Evolutionary conservation across 2,329 filamentous ascomycete species (phyloP).

Genomic region (Colletotrichum cordylinicola): DNA sequence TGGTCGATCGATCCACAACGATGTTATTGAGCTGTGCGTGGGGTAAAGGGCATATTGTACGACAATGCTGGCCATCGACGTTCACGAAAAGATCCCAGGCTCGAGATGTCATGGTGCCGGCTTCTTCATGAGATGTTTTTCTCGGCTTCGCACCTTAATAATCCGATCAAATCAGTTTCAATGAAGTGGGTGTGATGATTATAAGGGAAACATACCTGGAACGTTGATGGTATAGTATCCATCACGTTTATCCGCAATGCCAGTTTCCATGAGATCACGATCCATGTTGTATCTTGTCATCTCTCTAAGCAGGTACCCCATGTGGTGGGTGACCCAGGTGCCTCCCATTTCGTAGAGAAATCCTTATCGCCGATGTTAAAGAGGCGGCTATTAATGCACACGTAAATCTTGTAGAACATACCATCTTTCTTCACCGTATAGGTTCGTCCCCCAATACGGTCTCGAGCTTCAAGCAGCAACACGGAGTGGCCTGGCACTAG

Average conservation of each 20-base stretch:
- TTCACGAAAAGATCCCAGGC: constrained; percentile 31
- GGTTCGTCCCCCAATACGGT: constrained; percentile 46
- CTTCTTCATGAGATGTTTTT: constrained; percentile 30
- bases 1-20: constrained; percentile 18
- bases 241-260: background rate
- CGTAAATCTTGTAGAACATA: background rate
- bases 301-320: constrained; percentile 49
- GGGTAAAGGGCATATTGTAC: constrained; percentile 28
- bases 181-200: background rate
- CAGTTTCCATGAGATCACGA: background rate
- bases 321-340: constrained; percentile 45
- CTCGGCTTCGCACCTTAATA: constrained; percentile 21
- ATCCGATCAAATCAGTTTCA: background rate
- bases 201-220: background rate
- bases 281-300: constrained; percentile 50
- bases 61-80: constrained; percentile 29
- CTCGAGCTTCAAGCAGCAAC: constrained; percentile 44
- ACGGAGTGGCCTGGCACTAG: constrained; percentile 25
- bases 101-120: constrained; percentile 25
- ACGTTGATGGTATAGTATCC: constrained; percentile 21
- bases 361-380: background rate
- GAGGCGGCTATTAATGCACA: background rate
- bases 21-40: constrained; percentile 25
- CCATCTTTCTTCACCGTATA: constrained; percentile 42
- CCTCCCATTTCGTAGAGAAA: constrained; percentile 47